A percentile compares a stretch with the other conserved stretches of the same genome.
Evolutionary conservation across 176 grass and related monocot species (phyloP).

Genomic region (Hyparrhenia diplandra): DNA sequence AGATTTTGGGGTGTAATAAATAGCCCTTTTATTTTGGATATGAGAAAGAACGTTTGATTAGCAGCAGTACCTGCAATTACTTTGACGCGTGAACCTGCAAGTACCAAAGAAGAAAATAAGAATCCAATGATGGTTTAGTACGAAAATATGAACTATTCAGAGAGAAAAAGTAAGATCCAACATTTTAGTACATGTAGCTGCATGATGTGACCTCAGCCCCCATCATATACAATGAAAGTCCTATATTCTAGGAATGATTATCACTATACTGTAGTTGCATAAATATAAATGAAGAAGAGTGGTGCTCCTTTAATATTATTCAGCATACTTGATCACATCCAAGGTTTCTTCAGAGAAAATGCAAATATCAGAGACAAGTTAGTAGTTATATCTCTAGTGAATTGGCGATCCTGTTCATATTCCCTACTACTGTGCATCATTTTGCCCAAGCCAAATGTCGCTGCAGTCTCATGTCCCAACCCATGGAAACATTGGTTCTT

Average conservation of each 20-base stretch:
- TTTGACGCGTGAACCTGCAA: conserved; percentile 32
- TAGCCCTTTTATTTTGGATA: not conserved
- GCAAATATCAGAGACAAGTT: not conserved
- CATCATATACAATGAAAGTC: not conserved
- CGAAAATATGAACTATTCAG: not conserved
- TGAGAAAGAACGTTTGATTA: not conserved
- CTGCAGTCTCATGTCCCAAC: not conserved
- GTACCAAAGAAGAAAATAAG: conserved; percentile 1
- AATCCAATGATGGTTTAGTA: not conserved
- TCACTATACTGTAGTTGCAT: not conserved
- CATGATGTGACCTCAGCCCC: not conserved
- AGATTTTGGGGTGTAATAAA: not conserved
- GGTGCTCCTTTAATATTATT: not conserved
- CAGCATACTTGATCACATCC: too few relatives aligned
- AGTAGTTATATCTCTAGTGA: not conserved
- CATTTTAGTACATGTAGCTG: not conserved
- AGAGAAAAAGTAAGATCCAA: not conserved
- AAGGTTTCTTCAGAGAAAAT: not conserved
- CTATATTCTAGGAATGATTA: not conserved
- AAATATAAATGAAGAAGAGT: too few relatives aligned
- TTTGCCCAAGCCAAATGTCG: not conserved
- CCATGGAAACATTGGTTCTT: not conserved
- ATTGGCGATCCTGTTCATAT: not conserved
- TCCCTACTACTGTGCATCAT: not conserved
- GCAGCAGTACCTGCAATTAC: conserved; percentile 31